Evolutionary conservation across 1,139 yeast species (phyloP), one percentile per base, ranked within the genome.

Genomic region (Kodamaea ohmeri): DNA sequence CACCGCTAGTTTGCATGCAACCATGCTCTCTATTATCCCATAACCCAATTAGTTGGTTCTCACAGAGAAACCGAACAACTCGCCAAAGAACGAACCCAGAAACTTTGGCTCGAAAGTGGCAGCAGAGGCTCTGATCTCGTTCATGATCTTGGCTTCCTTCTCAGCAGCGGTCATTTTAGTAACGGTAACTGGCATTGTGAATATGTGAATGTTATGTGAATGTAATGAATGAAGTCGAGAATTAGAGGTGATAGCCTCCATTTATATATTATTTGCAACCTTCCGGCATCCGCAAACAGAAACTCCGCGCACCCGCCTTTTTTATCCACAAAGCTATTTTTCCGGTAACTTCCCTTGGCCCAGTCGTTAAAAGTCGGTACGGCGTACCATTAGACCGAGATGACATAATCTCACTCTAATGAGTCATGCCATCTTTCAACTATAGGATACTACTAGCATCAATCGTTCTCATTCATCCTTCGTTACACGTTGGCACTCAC

Each of bases 101-200:
- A 65, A 70, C 49, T 67, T 70, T 25, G 70, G 56, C 48, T 68
- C 73, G 55, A 49, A 69, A 50, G 60, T 65, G 36, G 53, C 58
- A 37, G 51, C 39, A 41, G 50, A 52, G 26, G 66, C 58, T 63
- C 72, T 67, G 48, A 71, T 70, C 48, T 70, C 75, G 41, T 61
- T 62, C 76, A 71, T 70, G 49, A 71, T 70, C 51, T 59, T 61
- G 46, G 73, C 75, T 60, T 71, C 76, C 58, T 71, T 71, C 55
- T 71, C 74, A 36, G 51, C 48, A 32, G 52, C 51, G 28, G 51
- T 42, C 43, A 45, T 44, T 28, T 41, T 42, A n/a, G 39, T 25
- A 19, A 33, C 31, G 16, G 25, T 30, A 30, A 31, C 38, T 26
- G 40, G 35, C 44, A 35, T 42, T 20, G 27, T 32, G 27, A 27